Conservation (phyloP, 2,329 filamentous ascomycete genomes). For the Botrytis pseudocinerea region DNA sequence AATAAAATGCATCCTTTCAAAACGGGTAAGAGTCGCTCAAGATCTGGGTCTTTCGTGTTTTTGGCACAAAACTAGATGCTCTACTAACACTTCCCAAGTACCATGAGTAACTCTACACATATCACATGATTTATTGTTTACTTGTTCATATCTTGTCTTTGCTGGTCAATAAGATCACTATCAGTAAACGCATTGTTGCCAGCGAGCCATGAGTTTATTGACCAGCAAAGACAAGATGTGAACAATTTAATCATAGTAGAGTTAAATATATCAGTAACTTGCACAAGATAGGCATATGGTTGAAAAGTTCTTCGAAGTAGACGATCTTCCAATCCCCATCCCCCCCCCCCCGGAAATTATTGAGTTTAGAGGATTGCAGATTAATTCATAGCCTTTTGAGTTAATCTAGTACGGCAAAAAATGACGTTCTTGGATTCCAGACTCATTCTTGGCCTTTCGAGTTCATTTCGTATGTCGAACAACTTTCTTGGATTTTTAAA, state of each 20-base stretch:
- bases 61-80: neutral
- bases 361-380: neutral
- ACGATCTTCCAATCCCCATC: neutral
- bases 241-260: accelerated
- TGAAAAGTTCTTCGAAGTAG: neutral
- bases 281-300: neutral
- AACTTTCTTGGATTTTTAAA: neutral
- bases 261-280: neutral
- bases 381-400: neutral
- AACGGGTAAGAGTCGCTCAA: neutral
- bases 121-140: neutral
- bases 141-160: no score
- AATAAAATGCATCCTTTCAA: neutral
- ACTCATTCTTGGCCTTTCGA: neutral
- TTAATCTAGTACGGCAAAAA: neutral
- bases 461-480: neutral
- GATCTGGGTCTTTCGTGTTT: neutral
- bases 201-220: neutral
- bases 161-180: no score
- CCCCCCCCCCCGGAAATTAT: neutral
- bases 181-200: neutral
- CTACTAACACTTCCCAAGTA: neutral
- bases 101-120: neutral
- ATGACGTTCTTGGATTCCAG: neutral
- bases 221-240: neutral